phyloP scores from a whole-genome alignment of 2,329 filamentous ascomycete genomes.

The Venturia aucupariae region DNA sequence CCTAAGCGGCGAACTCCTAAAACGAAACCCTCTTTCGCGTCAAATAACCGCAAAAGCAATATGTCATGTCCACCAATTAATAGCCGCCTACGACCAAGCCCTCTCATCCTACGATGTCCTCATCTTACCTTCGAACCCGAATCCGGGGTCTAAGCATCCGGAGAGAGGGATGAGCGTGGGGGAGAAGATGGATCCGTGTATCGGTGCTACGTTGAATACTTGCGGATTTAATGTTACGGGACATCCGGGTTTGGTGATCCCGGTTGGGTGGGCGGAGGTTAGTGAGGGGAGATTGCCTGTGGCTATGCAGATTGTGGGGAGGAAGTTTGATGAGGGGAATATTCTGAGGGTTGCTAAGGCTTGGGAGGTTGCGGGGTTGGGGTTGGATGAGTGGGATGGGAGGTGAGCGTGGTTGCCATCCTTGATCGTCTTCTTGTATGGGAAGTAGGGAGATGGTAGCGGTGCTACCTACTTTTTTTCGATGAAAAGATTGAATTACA shows the following conservation, averaged over 20 bases:
- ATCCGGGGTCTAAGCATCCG: slow-evolving; percentile 36
- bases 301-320: slow-evolving; percentile 30
- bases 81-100: slow-evolving; percentile 39
- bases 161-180: slow-evolving; percentile 25
- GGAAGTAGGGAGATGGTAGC: too few relatives aligned
- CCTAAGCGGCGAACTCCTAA: slow-evolving; percentile 29
- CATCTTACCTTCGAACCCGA: slow-evolving; percentile 39
- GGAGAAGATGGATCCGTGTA: slow-evolving; percentile 30
- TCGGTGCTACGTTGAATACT: slow-evolving; percentile 23
- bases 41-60: slow-evolving; percentile 37
- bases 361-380: slow-evolving; percentile 26
- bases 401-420: too few relatives aligned
- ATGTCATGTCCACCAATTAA: slow-evolving; percentile 37
- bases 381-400: slow-evolving; percentile 21
- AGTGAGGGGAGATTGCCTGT: slow-evolving; percentile 32
- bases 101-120: slow-evolving; percentile 39
- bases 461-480: too few relatives aligned
- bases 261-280: slow-evolving; percentile 30
- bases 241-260: slow-evolving; percentile 25
- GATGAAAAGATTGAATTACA: too few relatives aligned
- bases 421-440: too few relatives aligned
- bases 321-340: slow-evolving; percentile 26
- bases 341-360: slow-evolving; percentile 27
- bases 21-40: slow-evolving; percentile 21
- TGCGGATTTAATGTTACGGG: slow-evolving; percentile 25